Evolutionary conservation across 192 early-diverging fungal species (phyloP), one percentile per base, ranked within the genome.

Genomic region (Chytriomyces confervae): DNA sequence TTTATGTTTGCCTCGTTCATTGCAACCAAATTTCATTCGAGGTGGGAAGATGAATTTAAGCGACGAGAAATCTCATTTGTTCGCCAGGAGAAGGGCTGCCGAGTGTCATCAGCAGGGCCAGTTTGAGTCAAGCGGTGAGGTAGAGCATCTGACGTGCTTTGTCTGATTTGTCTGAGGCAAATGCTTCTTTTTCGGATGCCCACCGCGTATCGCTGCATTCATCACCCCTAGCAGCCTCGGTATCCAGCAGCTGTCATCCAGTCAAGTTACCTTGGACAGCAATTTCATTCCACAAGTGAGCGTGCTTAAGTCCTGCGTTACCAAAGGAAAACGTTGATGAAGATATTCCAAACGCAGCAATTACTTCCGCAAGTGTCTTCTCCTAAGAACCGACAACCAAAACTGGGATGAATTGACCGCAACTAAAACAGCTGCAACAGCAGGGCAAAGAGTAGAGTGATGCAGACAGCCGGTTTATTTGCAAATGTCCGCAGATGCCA

Each of bases 401-500:
- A 36, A 36, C 2, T 36, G 16, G 20, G 0, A n/a, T 20, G 20
- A 57, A 57, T 20, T 20, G 53, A n/a, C 16, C 53, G 53, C 13
- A 20, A 57, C 53, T n/a, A 5, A 13, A 13, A 57, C 95, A 79
- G 97, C 95, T 1, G 89, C 80, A 47, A 97, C 93, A 44, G 96
- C 70, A 6, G 76, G 80, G 92, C 93, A 94, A 81, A 91, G 90
- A 3, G 94, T 93, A 20, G 1, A 95, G 76, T 92, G 94, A 81
- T 36, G 51, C 8, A 2, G 16, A 16, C 11, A 13, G 47, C 0
- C 11, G 23, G 16, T 69, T 50, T 50, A 11, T 69, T 48, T 50
- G 16, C 11, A 46, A 46, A 23, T 20, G 36, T 68, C 75, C 63
- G 68, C 75, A 69, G 75, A 63, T 10, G 64, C 50, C 48, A 77